Evolutionary conservation across 2,329 filamentous ascomycete species (phyloP).

Genomic region (Pseudocercospora macadamiae): DNA sequence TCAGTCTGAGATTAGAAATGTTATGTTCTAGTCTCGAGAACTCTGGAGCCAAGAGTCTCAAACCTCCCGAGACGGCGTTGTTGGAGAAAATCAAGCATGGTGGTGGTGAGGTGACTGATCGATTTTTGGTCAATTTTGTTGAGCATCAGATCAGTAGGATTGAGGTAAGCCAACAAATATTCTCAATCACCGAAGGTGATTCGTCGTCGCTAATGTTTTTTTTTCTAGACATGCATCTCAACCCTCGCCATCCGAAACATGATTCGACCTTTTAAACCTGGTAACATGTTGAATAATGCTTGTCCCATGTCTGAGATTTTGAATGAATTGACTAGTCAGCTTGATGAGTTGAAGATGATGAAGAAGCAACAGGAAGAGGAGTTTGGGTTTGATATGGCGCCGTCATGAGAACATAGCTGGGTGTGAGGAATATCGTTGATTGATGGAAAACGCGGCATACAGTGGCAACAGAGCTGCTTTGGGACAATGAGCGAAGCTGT

Average conservation of each 20-base stretch:
- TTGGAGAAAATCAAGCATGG: conserved; percentile 72
- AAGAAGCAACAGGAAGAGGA: conserved; percentile 19
- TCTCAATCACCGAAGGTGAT: background rate
- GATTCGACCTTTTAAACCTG: conserved; percentile 70
- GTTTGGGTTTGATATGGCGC: conserved; percentile 3
- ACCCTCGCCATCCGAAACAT: conserved; percentile 80
- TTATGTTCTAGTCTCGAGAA: conserved; percentile 87
- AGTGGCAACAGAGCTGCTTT: no score
- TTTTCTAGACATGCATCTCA: conserved; percentile 72
- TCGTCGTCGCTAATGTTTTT: conserved; percentile 28
- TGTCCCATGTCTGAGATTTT: conserved; percentile 77
- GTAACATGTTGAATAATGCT: conserved; percentile 70
- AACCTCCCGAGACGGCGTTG: conserved; percentile 80
- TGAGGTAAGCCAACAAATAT: conserved; percentile 67
- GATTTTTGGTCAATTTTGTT: conserved; percentile 84
- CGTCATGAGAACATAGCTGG: no score
- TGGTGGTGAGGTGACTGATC: conserved; percentile 85
- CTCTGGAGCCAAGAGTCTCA: conserved; percentile 63
- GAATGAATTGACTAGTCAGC: conserved; percentile 60
- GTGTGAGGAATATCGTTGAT: no score
- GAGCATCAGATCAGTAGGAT: conserved; percentile 95
- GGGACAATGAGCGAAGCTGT: background rate
- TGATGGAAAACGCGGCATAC: no score
- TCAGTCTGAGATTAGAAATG: conserved; percentile 89
- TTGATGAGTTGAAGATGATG: conserved; percentile 62